Base-by-base conservation (phyloP, 2,329 filamentous ascomycete species). In the Ophiostoma sp. region DNA sequence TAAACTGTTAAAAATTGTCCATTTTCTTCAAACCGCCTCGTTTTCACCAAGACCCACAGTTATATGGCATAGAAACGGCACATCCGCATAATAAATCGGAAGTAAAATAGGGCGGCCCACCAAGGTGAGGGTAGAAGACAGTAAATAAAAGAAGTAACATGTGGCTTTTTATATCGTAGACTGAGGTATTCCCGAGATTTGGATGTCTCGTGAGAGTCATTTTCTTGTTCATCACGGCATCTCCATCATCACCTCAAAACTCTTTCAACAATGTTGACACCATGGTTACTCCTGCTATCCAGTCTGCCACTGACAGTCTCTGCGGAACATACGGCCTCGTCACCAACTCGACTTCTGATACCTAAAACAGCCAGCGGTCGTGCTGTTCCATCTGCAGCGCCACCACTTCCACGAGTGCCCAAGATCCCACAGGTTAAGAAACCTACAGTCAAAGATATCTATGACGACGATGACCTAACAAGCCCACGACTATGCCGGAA, bases 51-150 rank as follows among this genome's bases (percentile, higher is more conserved):
- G 68, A 42, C 68, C 68, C 68, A 70, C 48, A 57, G 64, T 70
- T 48, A 70, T 70, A 70, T 57, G 45, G 68, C 48, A 25, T 55
- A 31, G 28, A 69, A 39, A 57, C 48, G 68, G 48, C 48, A 57
- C 28, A 55, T 70, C 68, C 68, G 68, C 8, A 70, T 31, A 31
- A 6, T 57, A 36, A 36, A 3, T 57, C 52, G 28, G 31, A 33
- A 39, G 25, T 22, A 63, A 22, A 63, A 12, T n/a, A 61, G 39
- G 28, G 31, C 22, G 48, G 28, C 19, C 12, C 17, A 19, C 12
- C 36, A 45, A 19, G 4, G 22, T 45, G 61, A 45, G 17, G 6
- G 19, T 33, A 45, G n/a, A 6, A 22, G 39, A 17, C 9, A 25
- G 36, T 15, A 6, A 28, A 28, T 28, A 42, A 12, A 9, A 42